These are phyloP conservation scores for Psilocybe sp. DNA, from an alignment of 768 basidiomycete genomes.

Conservation along the genomic window DNA sequence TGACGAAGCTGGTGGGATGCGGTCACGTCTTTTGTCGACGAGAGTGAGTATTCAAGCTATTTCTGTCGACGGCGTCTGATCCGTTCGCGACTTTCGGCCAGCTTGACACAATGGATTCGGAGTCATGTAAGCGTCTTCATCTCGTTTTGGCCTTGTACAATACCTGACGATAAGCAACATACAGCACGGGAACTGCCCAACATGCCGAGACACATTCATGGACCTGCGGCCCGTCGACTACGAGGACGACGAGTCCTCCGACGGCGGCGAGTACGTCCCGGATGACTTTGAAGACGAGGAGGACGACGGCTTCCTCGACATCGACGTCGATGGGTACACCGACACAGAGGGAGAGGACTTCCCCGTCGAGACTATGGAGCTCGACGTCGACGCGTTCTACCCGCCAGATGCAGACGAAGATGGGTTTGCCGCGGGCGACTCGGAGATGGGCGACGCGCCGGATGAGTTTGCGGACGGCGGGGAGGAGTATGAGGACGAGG, in stretches of 20 bases:
- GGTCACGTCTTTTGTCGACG: slow-evolving; percentile 67
- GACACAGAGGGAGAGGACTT: slow-evolving; percentile 36
- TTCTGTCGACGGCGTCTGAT: slow-evolving; percentile 2
- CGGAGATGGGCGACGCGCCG: slow-evolving; percentile 21
- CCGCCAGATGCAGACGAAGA: slow-evolving; percentile 11
- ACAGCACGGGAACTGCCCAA: slow-evolving; percentile 71
- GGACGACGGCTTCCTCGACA: slow-evolving; percentile 43
- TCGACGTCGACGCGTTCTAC: slow-evolving; percentile 22
- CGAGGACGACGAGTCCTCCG: slow-evolving; percentile 63
- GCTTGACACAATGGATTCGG: slow-evolving; percentile 66
- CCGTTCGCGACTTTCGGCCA: slow-evolving; percentile 16
- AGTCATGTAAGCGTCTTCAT: slow-evolving; percentile 37
- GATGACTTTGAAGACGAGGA: slow-evolving; percentile 52
- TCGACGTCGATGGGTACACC: slow-evolving; percentile 41
- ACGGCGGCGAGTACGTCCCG: slow-evolving; percentile 66
- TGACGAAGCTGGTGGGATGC: slow-evolving; percentile 59
- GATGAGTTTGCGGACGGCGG: background rate
- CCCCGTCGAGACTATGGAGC: slow-evolving; percentile 38
- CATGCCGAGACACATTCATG: slow-evolving; percentile 60
- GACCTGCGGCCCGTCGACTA: slow-evolving; percentile 48
- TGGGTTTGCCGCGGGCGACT: slow-evolving; percentile 11
- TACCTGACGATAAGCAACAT: background rate
- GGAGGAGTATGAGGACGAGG: slow-evolving; percentile 18
- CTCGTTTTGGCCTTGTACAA: background rate
- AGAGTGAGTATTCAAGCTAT: slow-evolving; percentile 40